Base-by-base conservation (phyloP, 2,329 filamentous ascomycete genomes). In the Karstenula rhodostoma region DNA sequence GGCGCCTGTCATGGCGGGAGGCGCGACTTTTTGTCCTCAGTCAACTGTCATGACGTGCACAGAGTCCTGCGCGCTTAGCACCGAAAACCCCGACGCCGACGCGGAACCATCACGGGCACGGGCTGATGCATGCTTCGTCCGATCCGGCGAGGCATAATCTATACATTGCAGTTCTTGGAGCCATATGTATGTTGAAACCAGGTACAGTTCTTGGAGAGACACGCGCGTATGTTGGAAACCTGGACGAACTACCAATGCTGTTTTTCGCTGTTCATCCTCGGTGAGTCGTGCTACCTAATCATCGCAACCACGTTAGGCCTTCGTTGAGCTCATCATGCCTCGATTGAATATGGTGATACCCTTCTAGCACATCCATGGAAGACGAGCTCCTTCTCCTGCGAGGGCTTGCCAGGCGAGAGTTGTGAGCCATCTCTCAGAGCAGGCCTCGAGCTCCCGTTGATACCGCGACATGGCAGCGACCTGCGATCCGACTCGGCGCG, bases 1-100 rank as follows among this genome's bases (percentile, higher is more conserved):
- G 58, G 56, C 73, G 78, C n/a, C 78, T 79, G 58, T 48, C 63
- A 67, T 67, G 57, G 33, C 49, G 57, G 27, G 32, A 29, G 42
- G 27, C 53, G 54, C 37, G 35, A 53, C 35, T n/a, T 42, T 43
- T 53, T 53, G 50, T 53, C 55, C 27, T 60, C 47, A 32, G 50
- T 33, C 43, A n/a, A 33, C 47, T 25, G 50, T 35, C 46, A 47
- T 57, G 35, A 46, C 48, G 54, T 62, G 61, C 60, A 59, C 3
- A 12, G 37, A 17, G 5, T 5, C 37, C 37, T 40, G 37, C 6
- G 10, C 42, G n/a, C 42, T 44, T 32, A 44, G 37, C 33, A 35
- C 44, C 44, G 44, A 48, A n/a, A 32, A 17, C 44, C 13, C 47
- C 47, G 47, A 50, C 17, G 23, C 23, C 27, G 13, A 13, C 43